A percentile compares a stretch with the other conserved stretches of the same genome.
Evolutionary conservation across 192 early-diverging fungal species (phyloP).

Genomic region (Chytriomyces confervae): DNA sequence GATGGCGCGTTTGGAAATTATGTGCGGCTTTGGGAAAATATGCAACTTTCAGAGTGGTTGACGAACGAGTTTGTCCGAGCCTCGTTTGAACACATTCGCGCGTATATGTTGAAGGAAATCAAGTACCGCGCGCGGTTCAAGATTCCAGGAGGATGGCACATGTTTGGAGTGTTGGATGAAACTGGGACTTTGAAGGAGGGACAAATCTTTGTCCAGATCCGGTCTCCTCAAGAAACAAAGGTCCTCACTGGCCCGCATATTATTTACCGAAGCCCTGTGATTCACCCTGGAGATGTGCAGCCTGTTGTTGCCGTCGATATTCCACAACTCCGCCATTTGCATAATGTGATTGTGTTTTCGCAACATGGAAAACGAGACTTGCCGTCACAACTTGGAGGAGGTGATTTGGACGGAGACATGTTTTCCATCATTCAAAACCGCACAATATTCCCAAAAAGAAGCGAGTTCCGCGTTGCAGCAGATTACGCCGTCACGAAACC

Average conservation of each 20-base stretch:
- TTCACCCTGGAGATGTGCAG: constrained; percentile 43
- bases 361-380: constrained; percentile 69
- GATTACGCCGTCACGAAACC: background rate
- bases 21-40: constrained; percentile 28
- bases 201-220: constrained; percentile 46
- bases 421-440: constrained; percentile 38
- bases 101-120: constrained; percentile 23
- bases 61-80: constrained; percentile 21
- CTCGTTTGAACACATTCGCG: constrained; percentile 33
- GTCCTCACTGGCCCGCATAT: constrained; percentile 45
- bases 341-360: constrained; percentile 79
- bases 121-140: constrained; percentile 46
- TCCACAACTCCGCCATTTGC: constrained; percentile 42
- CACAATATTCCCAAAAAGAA: constrained; percentile 8
- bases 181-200: constrained; percentile 41
- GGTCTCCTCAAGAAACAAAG: constrained; percentile 40
- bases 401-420: constrained; percentile 82
- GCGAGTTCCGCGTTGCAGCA: constrained; percentile 19
- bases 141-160: constrained; percentile 36
- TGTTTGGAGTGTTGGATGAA: constrained; percentile 56
- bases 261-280: constrained; percentile 11
- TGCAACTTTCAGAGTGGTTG: background rate
- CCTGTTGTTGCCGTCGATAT: constrained; percentile 38
- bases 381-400: constrained; percentile 79
- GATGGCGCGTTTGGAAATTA: constrained; percentile 34